These are phyloP conservation scores for Alternaria conjuncta DNA, from an alignment of 2,329 filamentous ascomycete species.

Conservation along the genomic window DNA sequence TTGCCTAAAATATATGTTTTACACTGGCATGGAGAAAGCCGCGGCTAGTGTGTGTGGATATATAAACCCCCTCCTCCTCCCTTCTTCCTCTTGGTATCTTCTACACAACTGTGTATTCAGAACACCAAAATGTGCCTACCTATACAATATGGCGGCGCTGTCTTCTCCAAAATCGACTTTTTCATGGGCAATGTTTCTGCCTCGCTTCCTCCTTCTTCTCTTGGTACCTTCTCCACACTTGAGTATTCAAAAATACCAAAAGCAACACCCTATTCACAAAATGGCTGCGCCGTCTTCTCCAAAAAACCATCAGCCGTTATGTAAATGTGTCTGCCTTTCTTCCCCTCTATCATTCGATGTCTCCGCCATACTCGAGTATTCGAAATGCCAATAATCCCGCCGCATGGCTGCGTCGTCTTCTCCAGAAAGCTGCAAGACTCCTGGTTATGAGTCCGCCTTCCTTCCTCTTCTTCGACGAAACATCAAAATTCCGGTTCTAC, in stretches of 20 bases:
- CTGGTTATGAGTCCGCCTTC: accelerated
- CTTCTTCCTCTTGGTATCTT: neutral
- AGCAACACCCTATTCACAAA: too few species aligned
- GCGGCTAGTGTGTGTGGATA: neutral
- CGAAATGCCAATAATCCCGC: neutral
- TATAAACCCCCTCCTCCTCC: neutral
- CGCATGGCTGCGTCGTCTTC: neutral
- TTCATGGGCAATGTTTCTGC: too few species aligned
- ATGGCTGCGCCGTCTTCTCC: too few species aligned
- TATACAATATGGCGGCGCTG: too few species aligned
- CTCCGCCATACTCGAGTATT: neutral
- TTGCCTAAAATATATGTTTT: too few species aligned
- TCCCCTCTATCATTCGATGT: neutral
- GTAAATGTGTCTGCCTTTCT: neutral
- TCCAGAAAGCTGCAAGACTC: accelerated
- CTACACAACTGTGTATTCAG: neutral
- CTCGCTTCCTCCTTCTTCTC: too few species aligned
- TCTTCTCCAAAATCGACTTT: too few species aligned
- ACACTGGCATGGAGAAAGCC: neutral
- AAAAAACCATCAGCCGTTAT: too few species aligned
- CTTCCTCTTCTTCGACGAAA: neutral
- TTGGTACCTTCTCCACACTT: neutral
- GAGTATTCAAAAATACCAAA: too few species aligned
- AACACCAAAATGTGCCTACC: too few species aligned
- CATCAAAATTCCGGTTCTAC: neutral